A percentile compares a stretch with the other conserved stretches of the same genome.
These are phyloP conservation scores for Paramarasmius palmivorus DNA, from an alignment of 1,284 basidiomycete genomes.

Conservation along the genomic window DNA sequence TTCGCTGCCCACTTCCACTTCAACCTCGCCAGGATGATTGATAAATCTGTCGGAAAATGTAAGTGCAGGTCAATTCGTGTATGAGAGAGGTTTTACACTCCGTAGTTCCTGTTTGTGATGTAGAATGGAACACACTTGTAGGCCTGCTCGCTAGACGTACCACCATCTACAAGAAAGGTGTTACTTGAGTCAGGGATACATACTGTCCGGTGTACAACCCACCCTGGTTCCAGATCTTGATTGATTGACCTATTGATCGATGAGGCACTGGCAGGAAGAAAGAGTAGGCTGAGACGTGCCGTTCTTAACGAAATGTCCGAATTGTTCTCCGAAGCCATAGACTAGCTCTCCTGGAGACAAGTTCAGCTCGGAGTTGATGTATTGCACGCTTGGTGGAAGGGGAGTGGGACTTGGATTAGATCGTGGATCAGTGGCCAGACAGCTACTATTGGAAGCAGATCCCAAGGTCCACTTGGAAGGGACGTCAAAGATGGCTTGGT, in stretches of 20 bases:
- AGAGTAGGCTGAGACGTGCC: constrained; percentile 37
- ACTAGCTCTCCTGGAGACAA: constrained; percentile 70
- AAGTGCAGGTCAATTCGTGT: no score
- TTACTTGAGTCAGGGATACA: background rate
- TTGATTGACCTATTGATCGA: constrained; percentile 46
- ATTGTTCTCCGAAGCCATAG: constrained; percentile 75
- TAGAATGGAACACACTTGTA: constrained; percentile 79
- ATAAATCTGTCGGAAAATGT: constrained; percentile 42
- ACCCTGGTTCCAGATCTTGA: constrained; percentile 69
- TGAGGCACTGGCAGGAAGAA: background rate
- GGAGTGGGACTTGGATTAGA: constrained; percentile 55
- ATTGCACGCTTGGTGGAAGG: constrained; percentile 50
- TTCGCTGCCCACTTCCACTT: constrained; percentile 73
- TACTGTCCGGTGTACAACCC: background rate
- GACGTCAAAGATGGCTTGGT: constrained; percentile 66
- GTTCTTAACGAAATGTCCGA: constrained; percentile 76
- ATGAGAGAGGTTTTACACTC: constrained; percentile 33
- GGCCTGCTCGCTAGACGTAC: constrained; percentile 70
- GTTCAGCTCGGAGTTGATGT: constrained; percentile 69
- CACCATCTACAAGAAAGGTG: constrained; percentile 43
- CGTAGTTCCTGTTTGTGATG: constrained; percentile 69
- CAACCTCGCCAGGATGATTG: constrained; percentile 76
- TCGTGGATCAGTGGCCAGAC: constrained; percentile 53
- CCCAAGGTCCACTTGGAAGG: constrained; percentile 62
- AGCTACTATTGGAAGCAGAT: constrained; percentile 61